These are phyloP conservation scores for Corylus heterophylla DNA, from an alignment of 306 rosid species.

Conservation along the genomic window DNA sequence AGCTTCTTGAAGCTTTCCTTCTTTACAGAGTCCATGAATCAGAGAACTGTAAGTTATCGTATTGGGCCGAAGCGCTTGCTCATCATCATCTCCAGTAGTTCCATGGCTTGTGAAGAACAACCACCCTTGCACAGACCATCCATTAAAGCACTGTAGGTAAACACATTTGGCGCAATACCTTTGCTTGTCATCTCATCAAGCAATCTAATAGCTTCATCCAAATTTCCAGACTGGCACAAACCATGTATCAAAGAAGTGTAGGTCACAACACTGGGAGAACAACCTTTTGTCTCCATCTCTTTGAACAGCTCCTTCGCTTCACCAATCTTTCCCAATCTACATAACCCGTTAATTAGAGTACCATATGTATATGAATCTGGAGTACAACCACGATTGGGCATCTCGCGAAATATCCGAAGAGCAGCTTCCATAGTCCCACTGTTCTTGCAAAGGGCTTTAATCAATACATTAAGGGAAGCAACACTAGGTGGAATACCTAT, in stretches of 20 bases:
- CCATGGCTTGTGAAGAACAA: slow-evolving; percentile 64
- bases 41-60: slow-evolving; percentile 71
- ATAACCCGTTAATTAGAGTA: slow-evolving; percentile 79
- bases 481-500: slow-evolving; percentile 58
- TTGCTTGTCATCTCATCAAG: slow-evolving; percentile 68
- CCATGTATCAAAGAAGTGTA: slow-evolving; percentile 82
- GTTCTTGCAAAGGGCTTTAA: slow-evolving; percentile 86
- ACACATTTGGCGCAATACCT: slow-evolving; percentile 75
- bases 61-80: slow-evolving; percentile 60
- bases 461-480: slow-evolving; percentile 74
- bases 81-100: slow-evolving; percentile 60
- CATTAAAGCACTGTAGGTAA: slow-evolving; percentile 74
- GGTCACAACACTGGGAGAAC: slow-evolving; percentile 70
- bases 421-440: slow-evolving; percentile 68
- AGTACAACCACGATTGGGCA: slow-evolving; percentile 68
- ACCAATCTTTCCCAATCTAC: slow-evolving; percentile 58
- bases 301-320: slow-evolving; percentile 68
- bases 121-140: slow-evolving; percentile 83
- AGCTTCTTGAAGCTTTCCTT: slow-evolving; percentile 70
- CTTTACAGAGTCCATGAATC: slow-evolving; percentile 74
- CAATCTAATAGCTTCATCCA: slow-evolving; percentile 64
- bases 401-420: slow-evolving; percentile 61
- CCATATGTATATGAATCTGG: slow-evolving; percentile 94
- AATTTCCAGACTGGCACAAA: slow-evolving; percentile 56
- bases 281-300: slow-evolving; percentile 70